These are phyloP conservation scores for Blastocystis sp. DNA, from an alignment of 352 stramenopile species.

Conservation along the genomic window DNA sequence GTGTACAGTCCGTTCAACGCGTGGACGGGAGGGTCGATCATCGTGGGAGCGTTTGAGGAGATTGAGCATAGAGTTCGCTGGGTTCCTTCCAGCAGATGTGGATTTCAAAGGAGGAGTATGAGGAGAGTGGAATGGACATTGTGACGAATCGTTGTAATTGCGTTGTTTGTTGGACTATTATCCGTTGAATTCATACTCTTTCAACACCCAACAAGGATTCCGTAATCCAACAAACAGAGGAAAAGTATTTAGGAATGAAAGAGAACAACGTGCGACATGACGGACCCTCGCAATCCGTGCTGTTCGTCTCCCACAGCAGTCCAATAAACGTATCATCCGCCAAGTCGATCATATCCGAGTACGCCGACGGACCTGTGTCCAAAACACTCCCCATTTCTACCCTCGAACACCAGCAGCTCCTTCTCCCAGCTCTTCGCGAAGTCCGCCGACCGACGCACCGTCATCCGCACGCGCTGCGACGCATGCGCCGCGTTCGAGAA, in stretches of 20 bases:
- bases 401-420: neutral
- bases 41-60: neutral
- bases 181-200: neutral
- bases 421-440: neutral
- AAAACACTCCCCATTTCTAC: neutral
- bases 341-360: slow-evolving; percentile 29
- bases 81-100: slow-evolving; percentile 94
- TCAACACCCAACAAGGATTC: too few species aligned
- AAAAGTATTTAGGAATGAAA: slow-evolving; percentile 28
- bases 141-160: slow-evolving; percentile 63
- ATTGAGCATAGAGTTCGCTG: slow-evolving; percentile 65
- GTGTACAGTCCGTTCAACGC: slow-evolving; percentile 49
- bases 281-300: neutral
- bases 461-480: neutral
- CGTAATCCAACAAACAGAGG: neutral
- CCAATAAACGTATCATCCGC: neutral
- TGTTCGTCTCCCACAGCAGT: slow-evolving; percentile 6
- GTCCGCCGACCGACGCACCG: neutral
- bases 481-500: slow-evolving; percentile 23
- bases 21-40: slow-evolving; percentile 50
- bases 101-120: slow-evolving; percentile 91
- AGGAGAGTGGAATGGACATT: slow-evolving; percentile 85
- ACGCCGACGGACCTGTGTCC: neutral
- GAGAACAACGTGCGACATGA: slow-evolving; percentile 12
- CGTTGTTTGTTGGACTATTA: neutral